These are phyloP conservation scores for Dendrobium catenatum DNA, from an alignment of 106 monocot genomes.

Conservation along the genomic window DNA sequence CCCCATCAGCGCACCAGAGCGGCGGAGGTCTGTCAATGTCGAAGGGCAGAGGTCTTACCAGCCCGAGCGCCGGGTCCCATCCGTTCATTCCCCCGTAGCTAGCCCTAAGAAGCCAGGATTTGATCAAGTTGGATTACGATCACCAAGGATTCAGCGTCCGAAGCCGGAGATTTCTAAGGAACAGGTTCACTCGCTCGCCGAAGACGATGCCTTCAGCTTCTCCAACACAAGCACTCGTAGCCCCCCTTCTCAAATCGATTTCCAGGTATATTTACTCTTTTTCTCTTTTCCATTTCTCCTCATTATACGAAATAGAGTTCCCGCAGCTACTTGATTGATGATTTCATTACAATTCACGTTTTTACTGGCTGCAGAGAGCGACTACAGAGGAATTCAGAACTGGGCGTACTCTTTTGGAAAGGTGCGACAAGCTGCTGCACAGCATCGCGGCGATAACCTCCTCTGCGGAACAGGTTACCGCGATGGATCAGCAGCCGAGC, in stretches of 20 bases:
- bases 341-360: neutral
- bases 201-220: slow-evolving; percentile 40
- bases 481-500: slow-evolving; percentile 73
- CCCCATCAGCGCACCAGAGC: slow-evolving; percentile 8
- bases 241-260: slow-evolving; percentile 37
- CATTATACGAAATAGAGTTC: no score
- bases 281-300: neutral
- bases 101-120: slow-evolving; percentile 10
- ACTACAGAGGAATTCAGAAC: slow-evolving; percentile 29
- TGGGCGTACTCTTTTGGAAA: slow-evolving; percentile 53
- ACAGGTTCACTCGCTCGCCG: slow-evolving; percentile 6
- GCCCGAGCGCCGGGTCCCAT: slow-evolving; percentile 17
- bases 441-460: slow-evolving; percentile 72
- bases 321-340: neutral
- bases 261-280: slow-evolving; percentile 39
- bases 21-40: slow-evolving; percentile 14
- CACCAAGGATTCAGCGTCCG: slow-evolving; percentile 25
- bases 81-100: slow-evolving; percentile 28
- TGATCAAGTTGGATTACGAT: slow-evolving; percentile 17
- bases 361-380: slow-evolving; percentile 24
- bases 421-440: slow-evolving; percentile 80
- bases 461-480: slow-evolving; percentile 27
- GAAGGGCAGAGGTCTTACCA: slow-evolving; percentile 7
- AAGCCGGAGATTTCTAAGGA: slow-evolving; percentile 7
- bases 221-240: slow-evolving; percentile 36